These are phyloP conservation scores for Fagus sylvatica DNA, from an alignment of 306 rosid genomes.

Conservation along the genomic window DNA sequence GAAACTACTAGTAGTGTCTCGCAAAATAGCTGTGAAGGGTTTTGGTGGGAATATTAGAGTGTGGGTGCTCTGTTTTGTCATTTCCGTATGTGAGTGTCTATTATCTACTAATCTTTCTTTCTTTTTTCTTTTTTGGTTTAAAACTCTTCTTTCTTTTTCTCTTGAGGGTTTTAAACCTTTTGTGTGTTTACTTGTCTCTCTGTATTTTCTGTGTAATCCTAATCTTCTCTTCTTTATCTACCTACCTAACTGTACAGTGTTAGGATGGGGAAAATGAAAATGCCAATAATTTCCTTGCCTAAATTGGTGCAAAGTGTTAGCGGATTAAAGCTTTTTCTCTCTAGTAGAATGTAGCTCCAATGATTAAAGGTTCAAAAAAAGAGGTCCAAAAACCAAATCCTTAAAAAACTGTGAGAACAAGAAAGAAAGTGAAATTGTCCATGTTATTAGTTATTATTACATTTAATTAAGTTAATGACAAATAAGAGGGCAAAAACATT, in stretches of 20 bases:
- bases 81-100: constrained; percentile 12
- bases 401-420: too few species aligned
- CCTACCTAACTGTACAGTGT: constrained; percentile 36
- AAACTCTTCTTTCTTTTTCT: constrained; percentile 49
- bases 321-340: background rate
- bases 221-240: constrained; percentile 1
- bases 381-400: background rate
- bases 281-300: constrained; percentile 15
- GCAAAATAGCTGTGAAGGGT: constrained; percentile 37
- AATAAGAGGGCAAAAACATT: too few species aligned
- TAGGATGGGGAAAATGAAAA: constrained; percentile 19
- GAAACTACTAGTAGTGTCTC: constrained; percentile 8
- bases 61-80: background rate
- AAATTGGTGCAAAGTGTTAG: constrained; percentile 1
- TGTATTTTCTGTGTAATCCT: constrained; percentile 4
- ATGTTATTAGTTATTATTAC: too few species aligned
- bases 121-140: background rate
- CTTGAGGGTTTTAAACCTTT: constrained; percentile 29
- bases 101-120: background rate
- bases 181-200: background rate
- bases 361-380: background rate
- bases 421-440: too few species aligned
- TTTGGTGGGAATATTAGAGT: constrained; percentile 45
- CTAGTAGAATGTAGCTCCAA: background rate
- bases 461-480: too few species aligned